phyloP scores from a whole-genome alignment of 176 grass and related monocot genomes.

The Luzula sylvatica region DNA sequence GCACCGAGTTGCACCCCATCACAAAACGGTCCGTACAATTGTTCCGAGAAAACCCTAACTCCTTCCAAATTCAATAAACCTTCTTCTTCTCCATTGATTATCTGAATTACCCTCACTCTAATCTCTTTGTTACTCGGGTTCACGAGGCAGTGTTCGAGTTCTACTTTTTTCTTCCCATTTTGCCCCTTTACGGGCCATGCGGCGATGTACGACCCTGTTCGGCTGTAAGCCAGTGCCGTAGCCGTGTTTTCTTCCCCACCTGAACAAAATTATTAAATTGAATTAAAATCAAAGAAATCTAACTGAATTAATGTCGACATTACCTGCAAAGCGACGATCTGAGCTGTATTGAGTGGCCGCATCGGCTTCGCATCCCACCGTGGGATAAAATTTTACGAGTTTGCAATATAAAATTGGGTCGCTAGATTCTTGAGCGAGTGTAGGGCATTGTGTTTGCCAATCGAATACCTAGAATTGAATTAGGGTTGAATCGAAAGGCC shows the following conservation, averaged over 20 bases:
- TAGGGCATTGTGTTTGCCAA: conserved; percentile 97
- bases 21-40: conserved; percentile 70
- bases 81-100: conserved; percentile 33
- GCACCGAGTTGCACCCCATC: conserved; percentile 84
- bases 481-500: not conserved
- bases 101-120: conserved; percentile 54
- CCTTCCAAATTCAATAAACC: conserved; percentile 28
- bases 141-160: conserved; percentile 83
- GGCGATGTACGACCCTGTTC: conserved; percentile 38
- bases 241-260: conserved; percentile 20
- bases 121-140: conserved; percentile 32
- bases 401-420: conserved; percentile 48
- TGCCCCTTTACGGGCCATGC: conserved; percentile 41
- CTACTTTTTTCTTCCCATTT: conserved; percentile 23
- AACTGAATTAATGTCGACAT: no score
- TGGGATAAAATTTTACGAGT: conserved; percentile 67
- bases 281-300: no score
- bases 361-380: conserved; percentile 91
- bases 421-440: conserved; percentile 42
- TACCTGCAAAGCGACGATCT: conserved; percentile 39
- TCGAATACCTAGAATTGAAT: conserved; percentile 46
- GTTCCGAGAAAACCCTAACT: conserved; percentile 74
- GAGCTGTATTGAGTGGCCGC: conserved; percentile 76
- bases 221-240: conserved; percentile 45
- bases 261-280: no score